Percentiles rank a stretch among this genome's conserved stretches.
These are phyloP conservation scores for Peronospora destructor DNA, from an alignment of 352 stramenopile genomes.

Conservation along the genomic window DNA sequence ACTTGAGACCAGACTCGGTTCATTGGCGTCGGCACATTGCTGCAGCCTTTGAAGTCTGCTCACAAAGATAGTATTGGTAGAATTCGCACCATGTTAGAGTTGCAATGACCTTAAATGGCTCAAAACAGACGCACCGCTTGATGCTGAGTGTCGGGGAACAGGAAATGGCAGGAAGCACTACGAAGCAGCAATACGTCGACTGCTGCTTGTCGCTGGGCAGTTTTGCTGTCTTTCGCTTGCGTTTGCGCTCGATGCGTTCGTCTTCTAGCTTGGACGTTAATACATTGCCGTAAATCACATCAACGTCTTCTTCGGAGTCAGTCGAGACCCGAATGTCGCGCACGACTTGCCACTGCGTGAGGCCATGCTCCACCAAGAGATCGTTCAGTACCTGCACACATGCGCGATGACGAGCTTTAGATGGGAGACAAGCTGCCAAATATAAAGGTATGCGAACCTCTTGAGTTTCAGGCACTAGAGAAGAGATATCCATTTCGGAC, in stretches of 20 bases:
- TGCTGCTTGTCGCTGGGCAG: slow-evolving; percentile 2
- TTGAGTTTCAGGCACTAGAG: slow-evolving; percentile 12
- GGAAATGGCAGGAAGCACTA: slow-evolving; percentile 29
- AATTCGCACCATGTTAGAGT: background rate
- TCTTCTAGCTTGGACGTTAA: slow-evolving; percentile 28
- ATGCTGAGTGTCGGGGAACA: slow-evolving; percentile 28
- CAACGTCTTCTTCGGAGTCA: slow-evolving; percentile 15
- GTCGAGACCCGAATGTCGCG: slow-evolving; percentile 11
- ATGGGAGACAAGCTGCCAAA: background rate
- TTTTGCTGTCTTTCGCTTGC: slow-evolving; percentile 24
- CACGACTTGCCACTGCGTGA: slow-evolving; percentile 32
- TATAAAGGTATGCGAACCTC: slow-evolving; percentile 13
- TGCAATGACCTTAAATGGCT: background rate
- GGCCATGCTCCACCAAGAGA: slow-evolving; percentile 30
- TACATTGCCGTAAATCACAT: slow-evolving; percentile 33
- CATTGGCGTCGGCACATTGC: slow-evolving; percentile 21
- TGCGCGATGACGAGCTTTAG: background rate
- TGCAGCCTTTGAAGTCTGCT: slow-evolving; percentile 35
- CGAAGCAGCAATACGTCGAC: slow-evolving; percentile 27
- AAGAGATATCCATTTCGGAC: slow-evolving; percentile 10
- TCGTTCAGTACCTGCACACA: slow-evolving; percentile 41
- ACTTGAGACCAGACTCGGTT: slow-evolving; percentile 2
- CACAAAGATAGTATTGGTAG: background rate
- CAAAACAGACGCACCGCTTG: slow-evolving; percentile 24
- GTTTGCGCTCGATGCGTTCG: slow-evolving; percentile 34